phyloP scores from a whole-genome alignment of 495 filamentous ascomycete genomes.

The Corynascus novoguineensis region DNA sequence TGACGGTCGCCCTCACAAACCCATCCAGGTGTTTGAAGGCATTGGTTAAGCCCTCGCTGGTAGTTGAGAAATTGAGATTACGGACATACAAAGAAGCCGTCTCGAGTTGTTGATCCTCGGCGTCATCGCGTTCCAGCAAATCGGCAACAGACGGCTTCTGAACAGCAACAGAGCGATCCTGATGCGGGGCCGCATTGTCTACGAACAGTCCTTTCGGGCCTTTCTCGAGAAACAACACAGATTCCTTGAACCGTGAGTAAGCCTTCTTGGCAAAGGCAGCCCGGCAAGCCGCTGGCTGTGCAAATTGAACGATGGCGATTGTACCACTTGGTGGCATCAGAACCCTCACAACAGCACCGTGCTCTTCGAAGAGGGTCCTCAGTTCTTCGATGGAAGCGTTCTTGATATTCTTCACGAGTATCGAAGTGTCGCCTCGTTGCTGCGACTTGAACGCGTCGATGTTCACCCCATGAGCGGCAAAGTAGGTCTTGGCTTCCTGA shows the following conservation, averaged over 20 bases:
- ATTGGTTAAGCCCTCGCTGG: slow-evolving; percentile 62
- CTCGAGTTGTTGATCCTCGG: slow-evolving; percentile 47
- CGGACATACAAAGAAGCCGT: slow-evolving; percentile 83
- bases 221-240: slow-evolving; percentile 88
- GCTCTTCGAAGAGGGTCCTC: slow-evolving; percentile 60
- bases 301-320: slow-evolving; percentile 87
- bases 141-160: slow-evolving; percentile 43
- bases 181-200: slow-evolving; percentile 30
- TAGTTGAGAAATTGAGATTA: slow-evolving; percentile 91
- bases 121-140: slow-evolving; percentile 54
- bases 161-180: slow-evolving; percentile 30
- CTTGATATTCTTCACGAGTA: slow-evolving; percentile 93
- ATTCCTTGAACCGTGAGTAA: slow-evolving; percentile 85
- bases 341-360: slow-evolving; percentile 66
- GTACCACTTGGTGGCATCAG: slow-evolving; percentile 90
- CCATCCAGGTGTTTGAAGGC: slow-evolving; percentile 76
- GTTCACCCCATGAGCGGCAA: slow-evolving; percentile 79
- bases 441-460: slow-evolving; percentile 81
- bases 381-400: slow-evolving; percentile 67
- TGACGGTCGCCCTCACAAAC: slow-evolving; percentile 76
- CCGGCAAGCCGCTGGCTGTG: slow-evolving; percentile 67
- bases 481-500: slow-evolving; percentile 91
- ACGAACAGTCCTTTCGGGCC: slow-evolving; percentile 78
- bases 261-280: slow-evolving; percentile 76
- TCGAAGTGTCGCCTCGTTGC: slow-evolving; percentile 76